Conservation (phyloP, 306 rosid species). For the Geum urbanum region DNA sequence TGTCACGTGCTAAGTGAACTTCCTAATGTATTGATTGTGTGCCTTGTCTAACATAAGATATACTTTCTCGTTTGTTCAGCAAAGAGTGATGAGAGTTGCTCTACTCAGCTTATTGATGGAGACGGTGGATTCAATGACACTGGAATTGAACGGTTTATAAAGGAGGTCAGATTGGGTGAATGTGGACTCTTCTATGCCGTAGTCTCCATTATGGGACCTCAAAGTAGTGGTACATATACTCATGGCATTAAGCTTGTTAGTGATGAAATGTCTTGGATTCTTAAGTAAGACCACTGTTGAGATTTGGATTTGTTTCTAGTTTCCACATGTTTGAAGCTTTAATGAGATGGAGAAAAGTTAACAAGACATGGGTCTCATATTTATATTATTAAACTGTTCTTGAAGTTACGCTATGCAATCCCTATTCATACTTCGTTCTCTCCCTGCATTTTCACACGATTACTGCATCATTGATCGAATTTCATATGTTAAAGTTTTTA, state of each 20-base stretch:
- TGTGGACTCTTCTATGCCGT: conserved; percentile 97
- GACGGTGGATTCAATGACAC: conserved; percentile 70
- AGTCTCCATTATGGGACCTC: conserved; percentile 98
- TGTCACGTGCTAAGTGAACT: background rate
- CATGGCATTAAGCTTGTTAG: conserved; percentile 19
- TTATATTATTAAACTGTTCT: background rate
- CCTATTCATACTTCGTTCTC: background rate
- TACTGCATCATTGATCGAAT: background rate
- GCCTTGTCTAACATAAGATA: conserved; percentile 22
- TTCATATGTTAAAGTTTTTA: conserved; percentile 13
- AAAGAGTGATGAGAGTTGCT: conserved; percentile 41
- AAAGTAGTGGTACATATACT: conserved; percentile 86
- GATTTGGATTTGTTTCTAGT: background rate
- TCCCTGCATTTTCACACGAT: background rate
- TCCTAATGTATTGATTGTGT: background rate
- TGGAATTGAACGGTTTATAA: conserved; percentile 69
- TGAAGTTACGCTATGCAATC: background rate
- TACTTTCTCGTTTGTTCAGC: conserved; percentile 35
- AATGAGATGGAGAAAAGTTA: background rate
- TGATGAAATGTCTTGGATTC: background rate
- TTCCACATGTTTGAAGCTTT: background rate
- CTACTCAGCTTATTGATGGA: conserved; percentile 94
- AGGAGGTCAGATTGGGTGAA: conserved; percentile 75
- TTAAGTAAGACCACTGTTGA: background rate
- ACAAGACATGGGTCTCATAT: conserved; percentile 17